These are phyloP conservation scores for Aspergillus ustus DNA, from an alignment of 2,329 filamentous ascomycete species.

Conservation along the genomic window DNA sequence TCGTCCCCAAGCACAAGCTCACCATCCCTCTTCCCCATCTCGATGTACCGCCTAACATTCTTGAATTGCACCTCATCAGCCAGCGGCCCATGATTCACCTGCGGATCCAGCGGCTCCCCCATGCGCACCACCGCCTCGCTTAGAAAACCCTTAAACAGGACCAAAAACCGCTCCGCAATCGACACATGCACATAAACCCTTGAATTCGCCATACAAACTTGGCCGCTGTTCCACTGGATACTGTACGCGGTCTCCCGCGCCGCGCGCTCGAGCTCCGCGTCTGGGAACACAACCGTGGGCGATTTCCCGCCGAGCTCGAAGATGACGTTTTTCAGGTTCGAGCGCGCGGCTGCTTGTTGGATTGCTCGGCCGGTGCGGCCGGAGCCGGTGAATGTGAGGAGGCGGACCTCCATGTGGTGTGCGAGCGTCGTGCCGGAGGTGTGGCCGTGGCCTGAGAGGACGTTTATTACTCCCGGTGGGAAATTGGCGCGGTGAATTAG, in stretches of 20 bases:
- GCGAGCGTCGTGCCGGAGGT: conserved; percentile 57
- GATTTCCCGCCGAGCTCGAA: conserved; percentile 44
- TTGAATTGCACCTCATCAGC: conserved; percentile 82
- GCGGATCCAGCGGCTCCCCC: conserved; percentile 75
- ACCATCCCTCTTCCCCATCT: conserved; percentile 67
- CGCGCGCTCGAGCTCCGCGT: conserved; percentile 52
- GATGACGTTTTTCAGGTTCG: conserved; percentile 41
- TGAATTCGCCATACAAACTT: conserved; percentile 65
- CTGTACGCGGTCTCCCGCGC: conserved; percentile 51
- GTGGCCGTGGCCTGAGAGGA: conserved; percentile 65
- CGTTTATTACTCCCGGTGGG: conserved; percentile 52
- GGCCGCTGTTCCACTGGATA: conserved; percentile 60
- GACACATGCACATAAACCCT: conserved; percentile 81
- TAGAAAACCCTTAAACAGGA: conserved; percentile 76
- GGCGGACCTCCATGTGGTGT: conserved; percentile 65
- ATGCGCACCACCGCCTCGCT: conserved; percentile 71
- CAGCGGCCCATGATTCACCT: conserved; percentile 85
- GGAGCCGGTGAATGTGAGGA: conserved; percentile 65
- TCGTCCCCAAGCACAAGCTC: conserved; percentile 57
- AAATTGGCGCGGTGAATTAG: conserved; percentile 48
- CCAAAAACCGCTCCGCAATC: conserved; percentile 82
- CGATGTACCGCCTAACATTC: conserved; percentile 76
- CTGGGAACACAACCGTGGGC: conserved; percentile 41
- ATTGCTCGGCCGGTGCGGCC: conserved; percentile 61
- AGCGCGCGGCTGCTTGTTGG: conserved; percentile 41